Percentiles rank a stretch among this genome's conserved stretches.
Evolutionary conservation across 2,329 filamentous ascomycete genomes (phyloP).

Genomic region (Aspergillus sp.): DNA sequence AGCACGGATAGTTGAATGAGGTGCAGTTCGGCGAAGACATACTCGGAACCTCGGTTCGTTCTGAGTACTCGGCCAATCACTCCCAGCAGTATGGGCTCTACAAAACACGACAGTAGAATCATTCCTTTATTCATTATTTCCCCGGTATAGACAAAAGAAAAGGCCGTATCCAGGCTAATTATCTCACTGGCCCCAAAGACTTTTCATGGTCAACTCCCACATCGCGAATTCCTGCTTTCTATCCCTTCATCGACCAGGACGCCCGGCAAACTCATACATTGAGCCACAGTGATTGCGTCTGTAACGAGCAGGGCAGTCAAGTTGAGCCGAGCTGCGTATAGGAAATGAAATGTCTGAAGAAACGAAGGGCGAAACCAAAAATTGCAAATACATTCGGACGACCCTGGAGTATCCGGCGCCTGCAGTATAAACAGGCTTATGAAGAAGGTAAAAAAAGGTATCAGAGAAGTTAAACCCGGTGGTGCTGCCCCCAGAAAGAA

Average conservation of each 20-base stretch:
- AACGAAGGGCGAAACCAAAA: slow-evolving; percentile 23
- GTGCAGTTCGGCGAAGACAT: neutral
- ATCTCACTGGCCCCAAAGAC: neutral
- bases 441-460: slow-evolving; percentile 26
- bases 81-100: neutral
- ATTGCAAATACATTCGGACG: slow-evolving; percentile 18
- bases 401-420: slow-evolving; percentile 27
- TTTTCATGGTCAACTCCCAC: too few relatives aligned
- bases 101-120: neutral
- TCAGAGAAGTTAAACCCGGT: slow-evolving; percentile 24
- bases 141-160: neutral
- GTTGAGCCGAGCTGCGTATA: neutral
- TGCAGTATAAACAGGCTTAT: slow-evolving; percentile 21
- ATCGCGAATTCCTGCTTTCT: too few relatives aligned
- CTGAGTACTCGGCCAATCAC: too few relatives aligned
- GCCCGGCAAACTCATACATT: too few relatives aligned
- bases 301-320: too few relatives aligned
- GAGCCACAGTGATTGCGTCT: too few relatives aligned
- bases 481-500: slow-evolving; percentile 14
- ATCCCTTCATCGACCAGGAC: too few relatives aligned
- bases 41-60: slow-evolving; percentile 3
- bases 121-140: too few relatives aligned
- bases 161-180: neutral
- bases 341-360: neutral
- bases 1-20: neutral